Percentiles rank a stretch among this genome's conserved stretches.
Evolutionary conservation across 768 basidiomycete genomes (phyloP).

Genomic region (Termitomyces sp.): DNA sequence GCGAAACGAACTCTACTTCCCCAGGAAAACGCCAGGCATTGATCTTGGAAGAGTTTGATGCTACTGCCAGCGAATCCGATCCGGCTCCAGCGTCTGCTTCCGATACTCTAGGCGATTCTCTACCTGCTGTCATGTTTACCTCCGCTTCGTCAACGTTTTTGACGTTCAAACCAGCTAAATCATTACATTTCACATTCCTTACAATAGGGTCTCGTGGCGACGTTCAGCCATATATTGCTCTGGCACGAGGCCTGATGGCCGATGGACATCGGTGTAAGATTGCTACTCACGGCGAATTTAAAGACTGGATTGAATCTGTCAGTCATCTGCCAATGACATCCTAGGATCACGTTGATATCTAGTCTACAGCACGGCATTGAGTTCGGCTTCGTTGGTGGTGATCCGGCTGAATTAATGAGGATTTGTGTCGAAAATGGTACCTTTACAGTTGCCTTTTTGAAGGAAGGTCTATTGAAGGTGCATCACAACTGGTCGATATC

Average conservation of each 20-base stretch:
- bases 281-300: constrained; percentile 93
- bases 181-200: constrained; percentile 87
- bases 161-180: constrained; percentile 87
- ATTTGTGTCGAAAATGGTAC: constrained; percentile 98
- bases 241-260: constrained; percentile 85
- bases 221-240: constrained; percentile 96
- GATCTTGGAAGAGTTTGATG: constrained; percentile 81
- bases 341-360: constrained; percentile 4
- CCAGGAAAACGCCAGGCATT: constrained; percentile 66
- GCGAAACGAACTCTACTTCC: constrained; percentile 38
- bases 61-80: constrained; percentile 33
- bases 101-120: constrained; percentile 59
- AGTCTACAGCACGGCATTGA: constrained; percentile 83
- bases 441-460: constrained; percentile 93
- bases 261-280: constrained; percentile 90
- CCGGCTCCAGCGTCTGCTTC: constrained; percentile 42
- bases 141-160: constrained; percentile 95
- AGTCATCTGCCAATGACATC: constrained; percentile 24
- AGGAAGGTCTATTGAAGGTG: constrained; percentile 85
- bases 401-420: constrained; percentile 96
- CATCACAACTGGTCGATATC: background rate
- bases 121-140: constrained; percentile 94
- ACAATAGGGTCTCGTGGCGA: constrained; percentile 97
- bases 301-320: constrained; percentile 92
- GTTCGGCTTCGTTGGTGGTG: constrained; percentile 90